Percentiles rank a stretch among this genome's conserved stretches.
Conservation (phyloP, 495 filamentous ascomycete genomes). For the Darksidea phi region DNA sequence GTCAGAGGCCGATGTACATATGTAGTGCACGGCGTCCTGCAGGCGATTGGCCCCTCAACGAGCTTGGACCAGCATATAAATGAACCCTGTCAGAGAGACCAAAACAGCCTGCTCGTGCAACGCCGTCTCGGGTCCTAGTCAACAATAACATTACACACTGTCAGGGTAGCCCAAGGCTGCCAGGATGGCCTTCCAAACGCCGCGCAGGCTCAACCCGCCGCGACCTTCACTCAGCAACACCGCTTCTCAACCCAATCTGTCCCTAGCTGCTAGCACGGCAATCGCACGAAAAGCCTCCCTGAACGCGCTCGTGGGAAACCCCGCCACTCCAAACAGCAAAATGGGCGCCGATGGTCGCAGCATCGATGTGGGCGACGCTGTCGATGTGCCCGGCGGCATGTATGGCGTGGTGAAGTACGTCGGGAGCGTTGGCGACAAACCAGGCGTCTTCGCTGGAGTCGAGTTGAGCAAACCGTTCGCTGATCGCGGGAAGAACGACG, state of each 20-base stretch:
- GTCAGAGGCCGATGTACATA: too few relatives aligned
- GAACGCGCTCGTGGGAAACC: slow-evolving; percentile 60
- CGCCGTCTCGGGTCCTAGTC: not conserved
- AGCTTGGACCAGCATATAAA: too few relatives aligned
- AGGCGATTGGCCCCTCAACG: too few relatives aligned
- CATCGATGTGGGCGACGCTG: slow-evolving; percentile 78
- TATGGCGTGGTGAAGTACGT: slow-evolving; percentile 85
- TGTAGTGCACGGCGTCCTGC: too few relatives aligned
- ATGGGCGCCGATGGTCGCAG: slow-evolving; percentile 49
- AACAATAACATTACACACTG: slow-evolving; percentile 6
- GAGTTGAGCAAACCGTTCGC: slow-evolving; percentile 82
- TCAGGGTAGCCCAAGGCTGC: not conserved
- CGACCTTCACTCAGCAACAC: slow-evolving; percentile 52
- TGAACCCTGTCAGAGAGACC: too few relatives aligned
- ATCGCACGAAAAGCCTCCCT: slow-evolving; percentile 66
- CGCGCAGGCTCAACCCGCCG: slow-evolving; percentile 46
- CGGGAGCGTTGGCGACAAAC: slow-evolving; percentile 82
- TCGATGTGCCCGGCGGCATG: slow-evolving; percentile 96
- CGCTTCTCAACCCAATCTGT: slow-evolving; percentile 59
- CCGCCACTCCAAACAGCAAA: slow-evolving; percentile 44
- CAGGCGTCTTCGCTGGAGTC: slow-evolving; percentile 90
- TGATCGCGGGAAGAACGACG: slow-evolving; percentile 86
- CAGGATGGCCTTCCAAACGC: slow-evolving; percentile 45
- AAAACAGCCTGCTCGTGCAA: too few relatives aligned
- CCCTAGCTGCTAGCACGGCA: slow-evolving; percentile 45